These are phyloP conservation scores for Ilex aquifolium DNA, from an alignment of 257 asterid genomes.

Conservation along the genomic window DNA sequence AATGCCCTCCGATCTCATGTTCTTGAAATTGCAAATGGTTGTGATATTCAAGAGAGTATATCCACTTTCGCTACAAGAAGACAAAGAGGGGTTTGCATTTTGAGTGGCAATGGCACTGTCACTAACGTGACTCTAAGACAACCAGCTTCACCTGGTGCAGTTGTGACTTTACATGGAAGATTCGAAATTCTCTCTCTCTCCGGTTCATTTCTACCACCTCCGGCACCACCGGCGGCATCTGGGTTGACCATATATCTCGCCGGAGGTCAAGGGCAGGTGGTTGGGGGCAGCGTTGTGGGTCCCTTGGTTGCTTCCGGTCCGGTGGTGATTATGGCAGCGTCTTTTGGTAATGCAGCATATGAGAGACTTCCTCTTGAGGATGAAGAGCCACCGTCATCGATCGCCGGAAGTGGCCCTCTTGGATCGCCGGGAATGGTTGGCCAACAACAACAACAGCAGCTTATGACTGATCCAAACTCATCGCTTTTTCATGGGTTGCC, in stretches of 20 bases:
- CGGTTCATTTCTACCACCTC: conserved; percentile 84
- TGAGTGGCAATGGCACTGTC: conserved; percentile 82
- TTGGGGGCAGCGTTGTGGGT: conserved; percentile 92
- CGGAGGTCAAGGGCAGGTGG: conserved; percentile 91
- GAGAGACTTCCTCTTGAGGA: conserved; percentile 92
- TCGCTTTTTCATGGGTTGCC: conserved; percentile 47
- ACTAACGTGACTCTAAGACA: conserved; percentile 72
- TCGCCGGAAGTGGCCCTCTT: conserved; percentile 17
- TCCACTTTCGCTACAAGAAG: conserved; percentile 69
- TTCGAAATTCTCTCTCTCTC: conserved; percentile 85
- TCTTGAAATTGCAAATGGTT: conserved; percentile 66
- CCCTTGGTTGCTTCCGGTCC: conserved; percentile 80
- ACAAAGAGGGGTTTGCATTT: conserved; percentile 79
- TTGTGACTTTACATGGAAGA: conserved; percentile 65
- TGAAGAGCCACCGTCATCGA: conserved; percentile 25
- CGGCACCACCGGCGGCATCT: conserved; percentile 87
- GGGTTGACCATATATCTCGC: conserved; percentile 73
- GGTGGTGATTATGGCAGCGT: conserved; percentile 89
- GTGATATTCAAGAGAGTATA: conserved; percentile 77
- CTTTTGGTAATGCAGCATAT: conserved; percentile 88
- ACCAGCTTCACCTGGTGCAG: conserved; percentile 76
- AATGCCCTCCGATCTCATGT: conserved; percentile 88
- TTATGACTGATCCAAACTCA: conserved; percentile 32
- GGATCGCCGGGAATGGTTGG: conserved; percentile 40
- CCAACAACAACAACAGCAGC: conserved; percentile 20